Base-by-base conservation (phyloP, 768 basidiomycete genomes). In the Rhodotorula sphaerocarpa region DNA sequence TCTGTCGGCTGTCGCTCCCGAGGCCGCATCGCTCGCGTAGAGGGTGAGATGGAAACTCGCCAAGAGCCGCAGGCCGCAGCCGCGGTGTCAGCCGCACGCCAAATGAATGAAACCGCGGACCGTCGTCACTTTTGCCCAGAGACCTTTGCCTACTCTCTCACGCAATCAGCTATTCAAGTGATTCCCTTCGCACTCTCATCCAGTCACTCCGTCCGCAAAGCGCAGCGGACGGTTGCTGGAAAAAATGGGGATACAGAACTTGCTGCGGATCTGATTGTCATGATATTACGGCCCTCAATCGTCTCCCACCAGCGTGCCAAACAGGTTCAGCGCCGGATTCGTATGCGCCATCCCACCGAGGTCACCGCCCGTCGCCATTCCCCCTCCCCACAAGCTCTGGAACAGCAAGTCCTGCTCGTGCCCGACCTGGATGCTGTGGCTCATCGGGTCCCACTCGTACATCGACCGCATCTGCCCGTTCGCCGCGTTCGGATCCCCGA, bases 381-480 rank as follows among this genome's bases (percentile, higher is more conserved):
- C 55, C 43, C 50, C 31, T 11, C 57, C 61, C 66, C 66, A 67
- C 58, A 67, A 18, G 45, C 54, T 57, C 58, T 63, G 58, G 61
- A 67, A 67, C 31, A 67, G 46, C 50, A 63, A 9, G 55, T 67
- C 66, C 55, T 67, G 66, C 51, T 67, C 66, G 28, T 42, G 50
- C 23, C 66, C 66, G 16, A 61, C 55, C 18, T 48, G 55, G 28
- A 67, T 33, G 28, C 50, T 54, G 3, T 30, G n/a, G 14, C 31
- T 50, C 10, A 58, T 51, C 20, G 61, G 58, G 45, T 63, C 66
- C 61, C 61, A 67, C 28, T 63, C 36, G 36, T 39, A 39, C 36
- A 39, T 39, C 58, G 55, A 59, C 60, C 50, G 62, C 48, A 23
- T 55, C 53, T 16, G 39, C 16, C 9, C n/a, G n/a, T 23, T 15